Conservation (phyloP, 1,284 basidiomycete genomes). For the Malassezia equina region DNA sequence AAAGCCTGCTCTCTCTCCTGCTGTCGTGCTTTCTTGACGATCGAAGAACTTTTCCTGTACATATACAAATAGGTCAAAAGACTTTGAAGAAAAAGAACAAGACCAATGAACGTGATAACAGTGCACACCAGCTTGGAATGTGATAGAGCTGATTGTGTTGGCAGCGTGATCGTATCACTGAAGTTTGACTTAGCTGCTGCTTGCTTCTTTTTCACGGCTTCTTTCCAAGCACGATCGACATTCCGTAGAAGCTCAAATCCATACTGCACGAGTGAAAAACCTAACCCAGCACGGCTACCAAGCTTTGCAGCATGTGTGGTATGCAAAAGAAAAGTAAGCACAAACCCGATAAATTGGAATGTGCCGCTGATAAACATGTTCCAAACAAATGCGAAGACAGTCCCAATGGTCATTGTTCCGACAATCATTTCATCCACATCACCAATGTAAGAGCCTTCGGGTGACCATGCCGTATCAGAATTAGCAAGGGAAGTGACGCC, state of each 20-base stretch:
- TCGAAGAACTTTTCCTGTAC: neutral
- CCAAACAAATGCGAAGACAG: slow-evolving; percentile 62
- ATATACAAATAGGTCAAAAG: neutral
- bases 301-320: slow-evolving; percentile 84
- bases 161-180: neutral
- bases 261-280: slow-evolving; percentile 75
- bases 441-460: slow-evolving; percentile 35
- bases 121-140: neutral
- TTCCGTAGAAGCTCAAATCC: neutral
- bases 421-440: slow-evolving; percentile 54
- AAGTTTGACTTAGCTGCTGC: neutral
- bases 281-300: slow-evolving; percentile 85
- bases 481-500: slow-evolving; percentile 50
- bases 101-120: neutral
- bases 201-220: neutral
- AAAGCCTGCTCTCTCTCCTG: neutral
- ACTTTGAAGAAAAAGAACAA: neutral
- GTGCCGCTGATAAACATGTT: slow-evolving; percentile 81
- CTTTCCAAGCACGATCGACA: neutral
- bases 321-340: slow-evolving; percentile 47
- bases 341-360: slow-evolving; percentile 73
- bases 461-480: slow-evolving; percentile 45
- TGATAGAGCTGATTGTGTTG: neutral
- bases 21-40: neutral
- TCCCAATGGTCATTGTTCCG: slow-evolving; percentile 55